A percentile compares a stretch with the other conserved stretches of the same genome.
Conservation (phyloP, 371 early-diverging fungal genomes). For the Basidiobolus meristosporus region DNA sequence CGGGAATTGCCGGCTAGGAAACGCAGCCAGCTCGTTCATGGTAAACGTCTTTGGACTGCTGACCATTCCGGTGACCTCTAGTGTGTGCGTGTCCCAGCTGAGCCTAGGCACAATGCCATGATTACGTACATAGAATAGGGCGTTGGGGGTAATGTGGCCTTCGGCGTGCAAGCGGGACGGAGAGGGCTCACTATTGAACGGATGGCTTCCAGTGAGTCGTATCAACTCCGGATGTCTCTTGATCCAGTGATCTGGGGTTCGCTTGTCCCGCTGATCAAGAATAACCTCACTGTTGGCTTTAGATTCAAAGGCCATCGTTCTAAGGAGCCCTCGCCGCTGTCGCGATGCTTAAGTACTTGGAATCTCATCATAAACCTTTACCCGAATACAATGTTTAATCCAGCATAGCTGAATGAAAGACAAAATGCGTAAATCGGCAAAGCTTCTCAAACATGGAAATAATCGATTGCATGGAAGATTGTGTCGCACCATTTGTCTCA, state of each 20-base stretch:
- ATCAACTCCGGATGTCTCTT: conserved; percentile 18
- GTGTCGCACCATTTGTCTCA: no score
- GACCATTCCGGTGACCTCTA: conserved; percentile 19
- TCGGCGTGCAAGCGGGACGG: conserved; percentile 15
- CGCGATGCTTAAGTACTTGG: no score
- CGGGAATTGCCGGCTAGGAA: conserved; percentile 22
- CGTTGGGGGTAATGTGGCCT: conserved; percentile 28
- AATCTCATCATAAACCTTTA: no score
- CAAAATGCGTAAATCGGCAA: no score
- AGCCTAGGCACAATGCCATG: conserved; percentile 65
- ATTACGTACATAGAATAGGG: conserved; percentile 48
- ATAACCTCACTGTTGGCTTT: background rate
- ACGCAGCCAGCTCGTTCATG: conserved; percentile 26
- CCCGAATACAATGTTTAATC: no score
- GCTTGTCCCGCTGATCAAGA: conserved; percentile 12
- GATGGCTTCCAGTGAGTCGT: conserved; percentile 27
- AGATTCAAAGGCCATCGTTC: no score
- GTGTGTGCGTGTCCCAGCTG: conserved; percentile 14
- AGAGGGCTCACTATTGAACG: conserved; percentile 31
- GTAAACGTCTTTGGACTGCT: conserved; percentile 17
- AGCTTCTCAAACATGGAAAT: no score
- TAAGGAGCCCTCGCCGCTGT: no score
- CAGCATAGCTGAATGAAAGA: no score
- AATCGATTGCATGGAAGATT: no score
- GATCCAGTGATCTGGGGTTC: conserved; percentile 23